These are phyloP conservation scores for Aspergillus calidoustus DNA, from an alignment of 2,329 filamentous ascomycete species.

Conservation along the genomic window DNA sequence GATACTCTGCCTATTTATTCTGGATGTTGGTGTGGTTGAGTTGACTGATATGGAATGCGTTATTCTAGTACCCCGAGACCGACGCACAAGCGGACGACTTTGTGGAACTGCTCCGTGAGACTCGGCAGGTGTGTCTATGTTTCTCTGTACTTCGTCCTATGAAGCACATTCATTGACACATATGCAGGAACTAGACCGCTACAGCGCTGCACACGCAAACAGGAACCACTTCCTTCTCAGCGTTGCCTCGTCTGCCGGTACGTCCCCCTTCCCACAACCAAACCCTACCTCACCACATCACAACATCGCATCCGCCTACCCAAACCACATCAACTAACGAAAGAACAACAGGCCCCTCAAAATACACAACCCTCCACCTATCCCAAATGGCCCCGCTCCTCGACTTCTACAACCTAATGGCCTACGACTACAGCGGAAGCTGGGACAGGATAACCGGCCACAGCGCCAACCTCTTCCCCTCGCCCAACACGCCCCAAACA, in stretches of 20 bases:
- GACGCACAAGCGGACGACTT: conserved; percentile 40
- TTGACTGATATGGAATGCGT: not conserved
- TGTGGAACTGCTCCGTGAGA: conserved; percentile 39
- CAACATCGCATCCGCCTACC: not conserved
- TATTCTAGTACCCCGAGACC: conserved; percentile 37
- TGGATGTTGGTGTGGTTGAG: not conserved
- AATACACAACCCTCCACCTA: conserved; percentile 51
- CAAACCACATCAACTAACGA: conserved; percentile 3
- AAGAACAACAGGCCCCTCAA: conserved; percentile 39
- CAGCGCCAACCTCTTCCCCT: conserved; percentile 76
- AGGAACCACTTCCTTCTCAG: conserved; percentile 52
- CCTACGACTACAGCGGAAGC: conserved; percentile 82
- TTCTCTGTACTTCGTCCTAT: not conserved
- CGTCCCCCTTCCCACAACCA: not conserved
- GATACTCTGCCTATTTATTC: not conserved
- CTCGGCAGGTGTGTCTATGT: conserved; percentile 33
- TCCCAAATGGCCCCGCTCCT: conserved; percentile 52
- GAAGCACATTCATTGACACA: not conserved
- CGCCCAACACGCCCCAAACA: conserved; percentile 57
- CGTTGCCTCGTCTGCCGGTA: conserved; percentile 51
- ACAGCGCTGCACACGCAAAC: conserved; percentile 44
- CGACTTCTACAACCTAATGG: conserved; percentile 69
- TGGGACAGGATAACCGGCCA: conserved; percentile 78
- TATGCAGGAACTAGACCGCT: conserved; percentile 45
- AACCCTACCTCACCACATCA: not conserved